Evolutionary conservation across 73 alveolate species (phyloP).

Genomic region (Stentor roeselii): DNA sequence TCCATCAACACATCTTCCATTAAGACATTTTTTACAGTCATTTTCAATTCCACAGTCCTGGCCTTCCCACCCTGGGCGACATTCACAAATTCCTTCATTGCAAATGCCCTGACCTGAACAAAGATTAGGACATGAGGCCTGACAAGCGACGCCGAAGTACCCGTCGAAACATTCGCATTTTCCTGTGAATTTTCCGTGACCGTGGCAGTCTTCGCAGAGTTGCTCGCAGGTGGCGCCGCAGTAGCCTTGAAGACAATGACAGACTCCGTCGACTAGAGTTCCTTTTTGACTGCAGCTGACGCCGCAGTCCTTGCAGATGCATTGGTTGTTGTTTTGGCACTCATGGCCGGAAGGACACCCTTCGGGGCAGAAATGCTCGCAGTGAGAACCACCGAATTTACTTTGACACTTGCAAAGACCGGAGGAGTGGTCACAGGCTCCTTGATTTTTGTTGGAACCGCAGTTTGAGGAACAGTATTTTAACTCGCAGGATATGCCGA

Average conservation of each 20-base stretch:
- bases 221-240: not conserved
- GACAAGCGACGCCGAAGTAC: not conserved
- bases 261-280: not conserved
- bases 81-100: constrained; percentile 9
- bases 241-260: constrained; percentile 14
- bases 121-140: not conserved
- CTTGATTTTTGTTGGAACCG: not conserved
- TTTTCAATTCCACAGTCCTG: constrained; percentile 1
- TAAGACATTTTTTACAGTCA: not conserved
- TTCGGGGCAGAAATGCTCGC: not conserved
- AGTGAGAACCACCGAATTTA: constrained; percentile 1
- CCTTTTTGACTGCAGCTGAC: not conserved
- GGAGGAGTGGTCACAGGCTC: not conserved
- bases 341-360: constrained; percentile 1
- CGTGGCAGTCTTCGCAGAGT: not conserved
- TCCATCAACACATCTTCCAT: constrained; percentile 5
- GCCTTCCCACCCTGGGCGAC: constrained; percentile 19
- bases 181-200: constrained; percentile 21
- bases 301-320: not conserved
- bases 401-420: not conserved
- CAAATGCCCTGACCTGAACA: constrained; percentile 11
- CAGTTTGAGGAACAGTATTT: not conserved
- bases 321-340: not conserved
- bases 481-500: constrained; percentile 19
- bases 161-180: constrained; percentile 13